Evolutionary conservation across 116 monocot genomes (phyloP).

Genomic region (Phalaenopsis hybrid): DNA sequence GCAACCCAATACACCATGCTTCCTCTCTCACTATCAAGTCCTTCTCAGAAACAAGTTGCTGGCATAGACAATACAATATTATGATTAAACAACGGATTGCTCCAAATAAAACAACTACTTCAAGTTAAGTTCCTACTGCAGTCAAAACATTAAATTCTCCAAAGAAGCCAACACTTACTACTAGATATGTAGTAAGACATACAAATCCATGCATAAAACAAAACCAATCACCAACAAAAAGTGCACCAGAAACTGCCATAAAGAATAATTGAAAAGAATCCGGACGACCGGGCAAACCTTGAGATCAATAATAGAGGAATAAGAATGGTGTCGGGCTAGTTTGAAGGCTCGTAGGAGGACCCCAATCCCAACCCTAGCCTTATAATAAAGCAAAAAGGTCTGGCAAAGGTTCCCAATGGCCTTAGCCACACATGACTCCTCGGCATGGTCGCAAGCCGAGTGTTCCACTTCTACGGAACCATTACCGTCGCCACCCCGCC

Average conservation of each 20-base stretch:
- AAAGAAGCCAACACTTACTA: not conserved
- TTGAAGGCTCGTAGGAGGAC: constrained; percentile 95
- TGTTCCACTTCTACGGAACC: not conserved
- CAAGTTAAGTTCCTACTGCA: not conserved
- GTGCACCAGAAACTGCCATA: not conserved
- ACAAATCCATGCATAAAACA: not conserved
- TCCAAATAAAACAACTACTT: constrained; percentile 1
- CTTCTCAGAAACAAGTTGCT: constrained; percentile 99
- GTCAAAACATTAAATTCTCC: not conserved
- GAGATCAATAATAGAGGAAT: constrained; percentile 85
- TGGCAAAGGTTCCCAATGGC: constrained; percentile 93
- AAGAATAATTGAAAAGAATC: not conserved
- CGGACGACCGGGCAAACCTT: constrained; percentile 38
- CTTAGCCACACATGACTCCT: constrained; percentile 78
- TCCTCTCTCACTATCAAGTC: constrained; percentile 99
- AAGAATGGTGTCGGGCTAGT: constrained; percentile 72
- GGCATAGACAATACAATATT: constrained; percentile 17
- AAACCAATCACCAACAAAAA: not conserved
- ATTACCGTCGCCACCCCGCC: constrained; percentile 11
- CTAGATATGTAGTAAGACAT: not conserved
- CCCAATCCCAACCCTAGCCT: constrained; percentile 91
- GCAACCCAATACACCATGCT: constrained; percentile 88
- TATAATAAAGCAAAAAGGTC: constrained; percentile 88
- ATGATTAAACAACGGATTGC: not conserved
- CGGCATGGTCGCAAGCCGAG: constrained; percentile 57